Conservation (phyloP, 352 stramenopile species). For the Phytophthora lateralis region DNA sequence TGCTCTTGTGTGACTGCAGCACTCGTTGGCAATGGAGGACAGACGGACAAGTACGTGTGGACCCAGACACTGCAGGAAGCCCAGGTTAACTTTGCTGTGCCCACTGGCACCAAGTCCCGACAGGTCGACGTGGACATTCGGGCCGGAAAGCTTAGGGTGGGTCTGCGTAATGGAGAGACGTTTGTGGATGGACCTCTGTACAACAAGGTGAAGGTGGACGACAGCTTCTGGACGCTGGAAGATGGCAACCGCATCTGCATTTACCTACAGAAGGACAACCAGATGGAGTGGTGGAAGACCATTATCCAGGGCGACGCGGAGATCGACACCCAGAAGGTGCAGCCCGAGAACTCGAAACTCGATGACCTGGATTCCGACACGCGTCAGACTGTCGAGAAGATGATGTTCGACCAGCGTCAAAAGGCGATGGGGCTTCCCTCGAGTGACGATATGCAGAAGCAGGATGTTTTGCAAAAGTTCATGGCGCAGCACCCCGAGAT, state of each 20-base stretch:
- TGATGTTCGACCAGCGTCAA: conserved; percentile 99
- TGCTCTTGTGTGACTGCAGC: conserved; percentile 45
- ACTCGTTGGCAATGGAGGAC: conserved; percentile 91
- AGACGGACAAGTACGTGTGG: conserved; percentile 96
- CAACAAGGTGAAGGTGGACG: conserved; percentile 97
- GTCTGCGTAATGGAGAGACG: conserved; percentile 69
- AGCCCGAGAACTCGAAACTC: conserved; percentile 99
- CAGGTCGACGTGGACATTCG: conserved; percentile 94
- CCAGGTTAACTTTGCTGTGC: conserved; percentile 92
- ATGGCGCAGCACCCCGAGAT: conserved; percentile 99
- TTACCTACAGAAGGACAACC: conserved; percentile 98
- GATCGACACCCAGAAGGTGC: conserved; percentile 98
- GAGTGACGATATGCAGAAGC: conserved; percentile 97
- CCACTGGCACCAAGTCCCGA: conserved; percentile 92
- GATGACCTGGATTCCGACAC: conserved; percentile 98
- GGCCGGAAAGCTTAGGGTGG: conserved; percentile 91
- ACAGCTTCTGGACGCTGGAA: conserved; percentile 99
- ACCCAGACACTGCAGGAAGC: conserved; percentile 98
- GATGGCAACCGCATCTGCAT: conserved; percentile 90
- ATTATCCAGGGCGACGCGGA: conserved; percentile 94
- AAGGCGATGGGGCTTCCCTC: conserved; percentile 97
- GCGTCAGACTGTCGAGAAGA: conserved; percentile 99
- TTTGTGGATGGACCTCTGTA: conserved; percentile 93
- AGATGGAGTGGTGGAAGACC: conserved; percentile 99
- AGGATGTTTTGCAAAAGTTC: conserved; percentile 99